Percentiles rank a stretch among this genome's conserved stretches.
Conservation (phyloP, 768 basidiomycete genomes). For the Termitomyces sp. region DNA sequence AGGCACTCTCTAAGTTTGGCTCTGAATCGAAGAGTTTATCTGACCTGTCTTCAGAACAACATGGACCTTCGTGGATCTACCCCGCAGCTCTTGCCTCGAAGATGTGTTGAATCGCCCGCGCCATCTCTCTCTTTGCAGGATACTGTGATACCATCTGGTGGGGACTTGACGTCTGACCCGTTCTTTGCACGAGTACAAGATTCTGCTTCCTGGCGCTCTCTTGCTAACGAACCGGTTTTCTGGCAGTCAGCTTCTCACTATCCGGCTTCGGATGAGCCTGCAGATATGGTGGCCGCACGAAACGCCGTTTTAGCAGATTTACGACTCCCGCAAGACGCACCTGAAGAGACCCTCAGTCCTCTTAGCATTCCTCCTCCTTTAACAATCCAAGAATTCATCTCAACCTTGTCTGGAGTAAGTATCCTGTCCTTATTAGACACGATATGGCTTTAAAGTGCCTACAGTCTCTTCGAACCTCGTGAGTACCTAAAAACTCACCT, state of each 20-base stretch:
- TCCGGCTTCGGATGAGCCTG: conserved; percentile 28
- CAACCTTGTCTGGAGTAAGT: conserved; percentile 48
- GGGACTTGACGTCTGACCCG: not conserved
- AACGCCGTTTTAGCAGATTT: conserved; percentile 52
- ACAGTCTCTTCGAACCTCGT: conserved; percentile 57
- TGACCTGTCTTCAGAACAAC: conserved; percentile 4
- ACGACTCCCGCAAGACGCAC: conserved; percentile 59
- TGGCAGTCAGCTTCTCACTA: conserved; percentile 1
- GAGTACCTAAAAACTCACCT: conserved; percentile 18
- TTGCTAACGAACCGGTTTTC: not conserved
- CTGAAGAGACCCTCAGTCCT: conserved; percentile 63
- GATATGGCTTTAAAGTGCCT: not conserved
- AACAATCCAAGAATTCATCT: conserved; percentile 67
- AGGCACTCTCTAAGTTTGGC: conserved; percentile 21
- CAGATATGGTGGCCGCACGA: conserved; percentile 47
- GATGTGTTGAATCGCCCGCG: conserved; percentile 4
- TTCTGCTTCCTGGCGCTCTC: not conserved
- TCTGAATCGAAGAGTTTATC: not conserved
- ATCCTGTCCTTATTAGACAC: not conserved
- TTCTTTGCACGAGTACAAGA: conserved; percentile 11
- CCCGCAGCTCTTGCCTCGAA: not conserved
- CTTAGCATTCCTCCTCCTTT: conserved; percentile 60
- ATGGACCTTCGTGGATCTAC: conserved; percentile 1
- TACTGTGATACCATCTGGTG: not conserved
- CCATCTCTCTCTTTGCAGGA: conserved; percentile 4